phyloP scores from a whole-genome alignment of 2,329 filamentous ascomycete genomes.

The Conoideocrella luteorostrata region DNA sequence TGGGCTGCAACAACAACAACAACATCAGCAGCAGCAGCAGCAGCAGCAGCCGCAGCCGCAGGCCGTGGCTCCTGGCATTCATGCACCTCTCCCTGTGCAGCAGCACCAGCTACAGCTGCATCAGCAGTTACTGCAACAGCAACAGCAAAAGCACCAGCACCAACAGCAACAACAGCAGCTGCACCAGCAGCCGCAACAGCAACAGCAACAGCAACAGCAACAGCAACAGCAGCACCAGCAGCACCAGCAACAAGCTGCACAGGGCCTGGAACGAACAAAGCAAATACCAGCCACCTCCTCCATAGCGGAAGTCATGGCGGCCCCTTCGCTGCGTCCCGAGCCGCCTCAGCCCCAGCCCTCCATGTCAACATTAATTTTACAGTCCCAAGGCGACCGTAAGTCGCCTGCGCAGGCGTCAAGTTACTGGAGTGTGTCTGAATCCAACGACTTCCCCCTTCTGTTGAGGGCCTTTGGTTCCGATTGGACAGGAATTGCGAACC shows the following conservation, averaged over 20 bases:
- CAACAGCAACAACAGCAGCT: neutral
- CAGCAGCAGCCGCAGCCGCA: constrained; percentile 38
- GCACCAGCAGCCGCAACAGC: neutral
- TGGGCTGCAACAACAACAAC: constrained; percentile 20
- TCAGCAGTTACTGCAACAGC: neutral
- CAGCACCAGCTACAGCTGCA: constrained; percentile 7
- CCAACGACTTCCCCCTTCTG: constrained; percentile 67
- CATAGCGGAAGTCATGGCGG: constrained; percentile 49
- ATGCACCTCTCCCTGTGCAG: constrained; percentile 32
- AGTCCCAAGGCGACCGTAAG: constrained; percentile 43
- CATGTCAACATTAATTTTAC: constrained; percentile 46
- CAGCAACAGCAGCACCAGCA: constrained; percentile 15
- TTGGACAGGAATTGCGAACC: constrained; percentile 65
- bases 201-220: neutral
- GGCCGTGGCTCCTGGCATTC: constrained; percentile 30
- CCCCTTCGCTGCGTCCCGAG: constrained; percentile 50
- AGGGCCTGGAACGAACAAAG: constrained; percentile 28
- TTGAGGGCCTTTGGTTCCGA: constrained; percentile 73
- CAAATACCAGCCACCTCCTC: constrained; percentile 24
- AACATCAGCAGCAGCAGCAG: constrained; percentile 10
- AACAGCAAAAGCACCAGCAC: neutral
- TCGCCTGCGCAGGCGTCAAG: constrained; percentile 59
- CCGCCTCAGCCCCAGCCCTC: constrained; percentile 40
- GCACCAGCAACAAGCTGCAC: constrained; percentile 14
- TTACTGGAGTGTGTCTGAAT: constrained; percentile 82